Evolutionary conservation across 306 rosid species (phyloP).

Genomic region (Begonia loranthoides): DNA sequence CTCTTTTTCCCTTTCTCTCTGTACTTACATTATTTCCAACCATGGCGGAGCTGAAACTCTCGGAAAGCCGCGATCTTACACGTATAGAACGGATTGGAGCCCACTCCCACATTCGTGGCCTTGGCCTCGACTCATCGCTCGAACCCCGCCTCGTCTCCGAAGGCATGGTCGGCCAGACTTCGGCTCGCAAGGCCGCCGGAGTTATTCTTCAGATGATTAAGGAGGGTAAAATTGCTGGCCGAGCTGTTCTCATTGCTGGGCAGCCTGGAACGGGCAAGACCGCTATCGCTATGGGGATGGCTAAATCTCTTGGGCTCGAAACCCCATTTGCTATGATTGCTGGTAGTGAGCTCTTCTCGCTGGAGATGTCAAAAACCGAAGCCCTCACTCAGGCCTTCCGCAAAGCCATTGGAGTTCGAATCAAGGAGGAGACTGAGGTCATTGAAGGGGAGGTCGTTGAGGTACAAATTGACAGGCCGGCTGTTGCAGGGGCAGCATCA

Average conservation of each 20-base stretch:
- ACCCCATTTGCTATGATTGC: constrained; percentile 96
- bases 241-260: constrained; percentile 81
- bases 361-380: constrained; percentile 90
- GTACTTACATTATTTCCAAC: not conserved
- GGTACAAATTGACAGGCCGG: constrained; percentile 87
- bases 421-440: constrained; percentile 94
- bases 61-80: constrained; percentile 83
- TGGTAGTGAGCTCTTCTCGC: constrained; percentile 90
- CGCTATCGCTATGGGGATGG: constrained; percentile 99
- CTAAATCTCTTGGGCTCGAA: constrained; percentile 86
- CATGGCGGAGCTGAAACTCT: constrained; percentile 59
- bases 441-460: constrained; percentile 96
- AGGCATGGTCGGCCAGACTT: constrained; percentile 91
- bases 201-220: constrained; percentile 83
- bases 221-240: constrained; percentile 87
- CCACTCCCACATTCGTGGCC: constrained; percentile 95
- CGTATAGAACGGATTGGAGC: constrained; percentile 98
- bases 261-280: constrained; percentile 98
- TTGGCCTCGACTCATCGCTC: constrained; percentile 79
- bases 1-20: not conserved
- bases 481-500: constrained; percentile 65
- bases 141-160: constrained; percentile 81
- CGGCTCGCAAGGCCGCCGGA: constrained; percentile 92
- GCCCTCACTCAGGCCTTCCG: constrained; percentile 85
- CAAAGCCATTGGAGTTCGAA: constrained; percentile 83